Evolutionary conservation across 2,329 filamentous ascomycete species (phyloP).

Genomic region (Scedosporium minutisporum): DNA sequence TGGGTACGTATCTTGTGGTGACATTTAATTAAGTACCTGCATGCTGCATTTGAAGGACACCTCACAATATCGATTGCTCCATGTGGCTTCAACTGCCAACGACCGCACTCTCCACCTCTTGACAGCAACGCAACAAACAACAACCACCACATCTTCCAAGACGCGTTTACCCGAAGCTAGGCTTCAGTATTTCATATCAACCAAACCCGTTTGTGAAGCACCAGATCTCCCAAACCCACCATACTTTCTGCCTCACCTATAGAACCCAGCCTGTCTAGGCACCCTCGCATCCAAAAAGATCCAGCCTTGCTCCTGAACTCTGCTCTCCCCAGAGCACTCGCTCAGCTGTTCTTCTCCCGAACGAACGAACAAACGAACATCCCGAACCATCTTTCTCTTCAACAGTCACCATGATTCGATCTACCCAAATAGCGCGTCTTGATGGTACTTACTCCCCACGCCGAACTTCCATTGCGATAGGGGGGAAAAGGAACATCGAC

Average conservation of each 20-base stretch:
- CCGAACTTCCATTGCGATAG: not conserved
- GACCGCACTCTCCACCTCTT: no score
- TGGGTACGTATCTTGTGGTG: not conserved
- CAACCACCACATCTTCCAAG: no score
- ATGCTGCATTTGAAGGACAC: not conserved
- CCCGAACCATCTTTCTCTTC: not conserved
- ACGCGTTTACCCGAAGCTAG: no score
- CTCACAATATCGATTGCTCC: not conserved
- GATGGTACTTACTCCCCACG: slow-evolving; percentile 52
- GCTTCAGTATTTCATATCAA: not conserved
- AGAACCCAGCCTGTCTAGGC: not conserved
- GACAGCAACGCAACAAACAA: no score
- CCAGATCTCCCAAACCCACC: no score
- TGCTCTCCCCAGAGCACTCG: not conserved
- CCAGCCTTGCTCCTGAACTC: not conserved
- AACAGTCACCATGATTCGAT: slow-evolving; percentile 60
- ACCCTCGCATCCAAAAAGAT: not conserved
- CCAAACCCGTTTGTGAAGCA: not conserved
- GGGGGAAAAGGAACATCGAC: not conserved
- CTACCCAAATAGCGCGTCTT: slow-evolving; percentile 87
- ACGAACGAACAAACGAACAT: not conserved
- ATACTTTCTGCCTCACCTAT: not conserved
- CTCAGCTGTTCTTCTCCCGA: not conserved
- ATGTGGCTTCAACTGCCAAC: no score
- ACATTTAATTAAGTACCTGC: no score